Base-by-base conservation (phyloP, 192 early-diverging fungal genomes). In the Chytriomyces hyalinus region DNA sequence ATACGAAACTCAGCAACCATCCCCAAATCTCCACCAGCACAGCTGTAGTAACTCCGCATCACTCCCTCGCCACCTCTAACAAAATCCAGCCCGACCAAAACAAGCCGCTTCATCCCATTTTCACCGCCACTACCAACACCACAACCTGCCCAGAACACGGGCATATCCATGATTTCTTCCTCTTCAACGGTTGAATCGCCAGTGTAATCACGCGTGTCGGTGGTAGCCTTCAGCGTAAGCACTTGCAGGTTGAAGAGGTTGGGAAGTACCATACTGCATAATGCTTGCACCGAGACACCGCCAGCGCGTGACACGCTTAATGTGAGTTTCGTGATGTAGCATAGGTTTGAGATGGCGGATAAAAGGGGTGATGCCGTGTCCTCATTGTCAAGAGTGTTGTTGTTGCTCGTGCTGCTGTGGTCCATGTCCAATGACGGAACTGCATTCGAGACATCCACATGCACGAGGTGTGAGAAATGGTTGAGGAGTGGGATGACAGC, bases 141-240 rank as follows among this genome's bases (percentile, higher is more conserved):
- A 47, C 47, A 0, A 1, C 53, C 66, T n/a, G 50, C 46, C 66
- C 76, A 69, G 44, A 61, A 45, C 69, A 36, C 20, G 10, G 69
- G 67, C 48, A 78, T 10, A 10, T 10, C 43, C 45, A 78, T 62
- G 46, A 78, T 46, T 24, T 78, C 77, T 47, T 72, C 77, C 20
- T 78, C 77, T 43, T 78, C 77, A 10, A 78, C 69, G 0, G 77
- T 78, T 26, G 59, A 45, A 49, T 78, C 77, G 7, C 69, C 77
- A 11, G 61, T 63, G n/a, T 73, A 73, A 20, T 73, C 71, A 28
- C 43, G 28, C 61, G 60, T 63, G n/a, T 26, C 44, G 28, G 20
- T 6, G 28, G 59, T 63, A 26, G 63, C 63, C 43, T 73, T 73
- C 43, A 73, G 24, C 8, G 71, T 73, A 7, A 73, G 44, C 3